Conservation (phyloP, 169 alveolate species). For the Plasmodium fragile region DNA sequence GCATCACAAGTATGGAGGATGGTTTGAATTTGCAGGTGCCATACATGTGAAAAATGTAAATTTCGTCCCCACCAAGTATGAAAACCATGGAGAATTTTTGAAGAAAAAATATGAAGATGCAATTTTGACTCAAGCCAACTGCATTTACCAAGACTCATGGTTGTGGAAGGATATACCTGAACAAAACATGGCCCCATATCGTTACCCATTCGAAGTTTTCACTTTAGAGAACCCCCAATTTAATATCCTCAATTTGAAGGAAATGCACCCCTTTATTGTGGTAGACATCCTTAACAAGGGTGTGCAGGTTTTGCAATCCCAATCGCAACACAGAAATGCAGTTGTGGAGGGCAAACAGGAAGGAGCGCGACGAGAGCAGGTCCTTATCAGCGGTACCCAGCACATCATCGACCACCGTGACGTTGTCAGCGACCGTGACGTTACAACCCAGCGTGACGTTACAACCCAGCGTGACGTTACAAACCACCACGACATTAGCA, state of each 20-base stretch:
- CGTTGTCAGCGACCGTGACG: too few relatives aligned
- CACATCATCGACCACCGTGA: too few relatives aligned
- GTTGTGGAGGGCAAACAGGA: background rate
- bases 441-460: too few relatives aligned
- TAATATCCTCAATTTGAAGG: slow-evolving; percentile 22
- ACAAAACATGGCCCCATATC: slow-evolving; percentile 13
- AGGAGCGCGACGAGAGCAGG: too few relatives aligned
- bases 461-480: too few relatives aligned
- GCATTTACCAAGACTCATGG: slow-evolving; percentile 21
- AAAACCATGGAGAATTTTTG: slow-evolving; percentile 24
- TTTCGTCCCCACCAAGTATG: slow-evolving; percentile 6
- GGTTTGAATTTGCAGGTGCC: slow-evolving; percentile 74
- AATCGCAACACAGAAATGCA: background rate
- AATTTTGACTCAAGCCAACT: slow-evolving; percentile 47
- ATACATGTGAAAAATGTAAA: slow-evolving; percentile 33
- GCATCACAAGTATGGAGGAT: slow-evolving; percentile 70
- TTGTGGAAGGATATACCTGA: slow-evolving; percentile 71
- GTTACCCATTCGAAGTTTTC: slow-evolving; percentile 46
- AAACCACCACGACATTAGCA: too few relatives aligned
- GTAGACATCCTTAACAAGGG: slow-evolving; percentile 49
- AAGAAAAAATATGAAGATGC: slow-evolving; percentile 34
- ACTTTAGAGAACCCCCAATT: slow-evolving; percentile 48
- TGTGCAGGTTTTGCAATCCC: slow-evolving; percentile 1
- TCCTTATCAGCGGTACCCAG: too few relatives aligned
- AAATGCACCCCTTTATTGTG: slow-evolving; percentile 38